phyloP scores from a whole-genome alignment of 208 protist genomes.

The Zelonia costaricensis region DNA sequence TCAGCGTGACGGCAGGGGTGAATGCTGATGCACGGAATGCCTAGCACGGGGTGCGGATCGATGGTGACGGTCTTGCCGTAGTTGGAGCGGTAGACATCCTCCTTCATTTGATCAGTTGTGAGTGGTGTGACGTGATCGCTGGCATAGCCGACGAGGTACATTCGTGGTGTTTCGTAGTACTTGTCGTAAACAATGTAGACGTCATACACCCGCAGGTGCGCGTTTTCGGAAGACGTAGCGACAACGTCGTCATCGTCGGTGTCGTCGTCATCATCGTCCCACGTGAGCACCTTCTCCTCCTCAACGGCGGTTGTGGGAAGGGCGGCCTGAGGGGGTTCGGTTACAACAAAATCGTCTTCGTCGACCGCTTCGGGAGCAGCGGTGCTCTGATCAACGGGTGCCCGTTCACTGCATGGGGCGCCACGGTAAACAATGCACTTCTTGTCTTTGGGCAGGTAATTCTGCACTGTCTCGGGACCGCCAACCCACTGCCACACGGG shows the following conservation, averaged over 20 bases:
- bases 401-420: constrained; percentile 53
- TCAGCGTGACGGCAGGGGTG: constrained; percentile 96
- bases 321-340: constrained; percentile 14
- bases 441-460: constrained; percentile 95
- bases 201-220: constrained; percentile 91
- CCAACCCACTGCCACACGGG: constrained; percentile 96
- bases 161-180: constrained; percentile 96
- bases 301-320: constrained; percentile 12
- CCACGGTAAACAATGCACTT: constrained; percentile 94
- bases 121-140: constrained; percentile 75
- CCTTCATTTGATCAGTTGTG: constrained; percentile 90
- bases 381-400: constrained; percentile 16
- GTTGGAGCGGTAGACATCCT: constrained; percentile 97
- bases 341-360: constrained; percentile 61
- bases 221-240: constrained; percentile 2
- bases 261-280: constrained; percentile 56
- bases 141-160: constrained; percentile 96
- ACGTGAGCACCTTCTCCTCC: constrained; percentile 50
- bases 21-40: constrained; percentile 91
- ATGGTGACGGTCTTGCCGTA: constrained; percentile 98
- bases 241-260: constrained; percentile 27
- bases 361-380: constrained; percentile 11
- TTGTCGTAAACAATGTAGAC: constrained; percentile 98
- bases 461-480: constrained; percentile 62
- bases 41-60: constrained; percentile 87